Evolutionary conservation across 169 alveolate species (phyloP).

Genomic region (Eimeria acervulina): DNA sequence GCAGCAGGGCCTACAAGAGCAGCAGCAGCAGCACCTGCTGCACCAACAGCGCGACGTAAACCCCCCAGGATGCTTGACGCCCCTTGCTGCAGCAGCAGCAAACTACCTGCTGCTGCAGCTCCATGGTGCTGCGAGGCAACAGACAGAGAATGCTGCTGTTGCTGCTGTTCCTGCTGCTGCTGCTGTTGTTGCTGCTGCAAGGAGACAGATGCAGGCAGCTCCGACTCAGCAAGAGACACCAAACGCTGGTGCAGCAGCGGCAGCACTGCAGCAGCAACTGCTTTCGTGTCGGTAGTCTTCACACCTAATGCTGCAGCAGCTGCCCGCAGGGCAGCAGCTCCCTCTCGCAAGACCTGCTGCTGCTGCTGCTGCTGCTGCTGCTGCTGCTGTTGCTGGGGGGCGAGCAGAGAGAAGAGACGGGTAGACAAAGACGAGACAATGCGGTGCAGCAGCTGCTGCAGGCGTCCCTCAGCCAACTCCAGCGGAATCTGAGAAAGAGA

Average conservation of each 20-base stretch:
- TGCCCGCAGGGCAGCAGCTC: constrained; percentile 16
- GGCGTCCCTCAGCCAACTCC: constrained; percentile 1
- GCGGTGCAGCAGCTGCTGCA: constrained; percentile 35
- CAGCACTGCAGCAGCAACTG: constrained; percentile 29
- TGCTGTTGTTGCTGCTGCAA: not conserved
- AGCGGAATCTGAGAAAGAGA: not conserved
- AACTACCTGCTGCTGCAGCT: not conserved
- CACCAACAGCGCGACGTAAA: not conserved
- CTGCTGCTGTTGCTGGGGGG: not conserved
- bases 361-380: constrained; percentile 23
- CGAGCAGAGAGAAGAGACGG: not conserved
- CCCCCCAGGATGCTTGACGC: not conserved
- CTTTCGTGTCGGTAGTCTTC: not conserved
- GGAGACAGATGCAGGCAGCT: constrained; percentile 11
- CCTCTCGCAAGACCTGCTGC: constrained; percentile 16
- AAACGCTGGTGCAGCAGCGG: constrained; percentile 27
- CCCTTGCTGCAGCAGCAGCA: constrained; percentile 22
- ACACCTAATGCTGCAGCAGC: constrained; percentile 34
- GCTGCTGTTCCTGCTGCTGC: constrained; percentile 1
- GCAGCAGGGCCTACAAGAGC: constrained; percentile 22
- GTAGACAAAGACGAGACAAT: not conserved
- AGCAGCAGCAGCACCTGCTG: constrained; percentile 15
- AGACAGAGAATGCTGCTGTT: not conserved
- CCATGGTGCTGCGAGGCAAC: not conserved
- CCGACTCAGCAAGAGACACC: not conserved